phyloP scores from a whole-genome alignment of 106 monocot species.

The Gastrodia elata region DNA sequence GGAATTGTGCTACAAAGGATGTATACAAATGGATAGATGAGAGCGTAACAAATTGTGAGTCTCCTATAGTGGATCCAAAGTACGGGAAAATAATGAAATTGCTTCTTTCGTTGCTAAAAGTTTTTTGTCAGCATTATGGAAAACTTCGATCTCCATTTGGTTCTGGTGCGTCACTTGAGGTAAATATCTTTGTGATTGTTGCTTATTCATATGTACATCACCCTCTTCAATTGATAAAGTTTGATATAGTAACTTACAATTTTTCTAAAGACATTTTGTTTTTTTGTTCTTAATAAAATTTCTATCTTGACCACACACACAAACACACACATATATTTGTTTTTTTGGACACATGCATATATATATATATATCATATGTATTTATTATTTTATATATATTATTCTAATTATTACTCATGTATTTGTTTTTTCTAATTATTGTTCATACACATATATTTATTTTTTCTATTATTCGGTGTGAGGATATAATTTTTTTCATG shows the following conservation, averaged over 20 bases:
- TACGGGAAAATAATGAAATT: slow-evolving; percentile 52
- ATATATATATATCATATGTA: too few species aligned
- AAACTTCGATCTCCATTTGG: slow-evolving; percentile 92
- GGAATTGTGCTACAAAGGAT: slow-evolving; percentile 68
- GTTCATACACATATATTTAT: too few species aligned
- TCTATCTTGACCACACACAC: too few species aligned
- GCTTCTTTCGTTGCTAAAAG: slow-evolving; percentile 76
- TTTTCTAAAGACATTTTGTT: neutral
- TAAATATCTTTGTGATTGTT: slow-evolving; percentile 8
- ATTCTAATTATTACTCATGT: neutral
- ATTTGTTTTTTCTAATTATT: too few species aligned
- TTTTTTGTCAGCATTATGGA: slow-evolving; percentile 81
- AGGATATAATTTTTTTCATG: too few species aligned
- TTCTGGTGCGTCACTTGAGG: slow-evolving; percentile 46
- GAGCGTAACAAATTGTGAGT: slow-evolving; percentile 42
- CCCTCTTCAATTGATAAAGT: neutral
- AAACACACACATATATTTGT: too few species aligned
- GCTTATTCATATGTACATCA: neutral
- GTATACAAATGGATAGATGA: slow-evolving; percentile 91
- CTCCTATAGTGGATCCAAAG: slow-evolving; percentile 32
- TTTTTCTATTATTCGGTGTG: too few species aligned
- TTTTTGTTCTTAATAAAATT: too few species aligned
- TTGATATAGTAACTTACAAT: neutral
- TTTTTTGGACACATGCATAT: too few species aligned
- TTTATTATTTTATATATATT: neutral